Evolutionary conservation across 202 grass and related monocot species (phyloP).

Genomic region (Bolboschoenoplectus hybrid): DNA sequence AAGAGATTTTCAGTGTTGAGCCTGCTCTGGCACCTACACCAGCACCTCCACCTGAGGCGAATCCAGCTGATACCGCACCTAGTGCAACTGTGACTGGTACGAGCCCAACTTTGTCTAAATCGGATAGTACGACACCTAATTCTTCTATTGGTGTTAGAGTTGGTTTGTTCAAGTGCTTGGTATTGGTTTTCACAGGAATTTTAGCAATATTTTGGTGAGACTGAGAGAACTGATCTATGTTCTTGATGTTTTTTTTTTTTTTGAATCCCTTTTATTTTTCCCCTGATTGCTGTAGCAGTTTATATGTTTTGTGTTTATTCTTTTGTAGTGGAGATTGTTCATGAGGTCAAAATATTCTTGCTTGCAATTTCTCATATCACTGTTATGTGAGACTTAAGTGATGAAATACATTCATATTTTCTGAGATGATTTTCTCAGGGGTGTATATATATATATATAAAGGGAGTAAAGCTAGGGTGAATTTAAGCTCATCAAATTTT

Average conservation of each 20-base stretch:
- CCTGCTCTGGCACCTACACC: slow-evolving; percentile 70
- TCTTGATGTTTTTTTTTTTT: slow-evolving; percentile 9
- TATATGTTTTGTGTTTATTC: slow-evolving; percentile 36
- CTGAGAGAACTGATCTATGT: slow-evolving; percentile 17
- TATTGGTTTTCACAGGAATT: slow-evolving; percentile 39
- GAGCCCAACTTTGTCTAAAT: slow-evolving; percentile 35
- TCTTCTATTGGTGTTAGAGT: slow-evolving; percentile 19
- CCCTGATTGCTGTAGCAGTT: slow-evolving; percentile 24
- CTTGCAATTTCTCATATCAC: background rate
- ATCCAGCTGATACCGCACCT: slow-evolving; percentile 54
- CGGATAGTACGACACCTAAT: slow-evolving; percentile 43
- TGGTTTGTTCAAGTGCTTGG: slow-evolving; percentile 45
- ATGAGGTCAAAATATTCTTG: slow-evolving; percentile 25
- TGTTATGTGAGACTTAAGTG: background rate
- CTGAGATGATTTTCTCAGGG: background rate
- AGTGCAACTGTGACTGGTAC: slow-evolving; percentile 38
- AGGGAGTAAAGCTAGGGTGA: too few species aligned
- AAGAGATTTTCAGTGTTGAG: slow-evolving; percentile 82
- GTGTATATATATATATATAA: background rate
- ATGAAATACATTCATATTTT: background rate
- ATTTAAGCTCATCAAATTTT: too few species aligned
- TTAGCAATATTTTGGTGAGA: slow-evolving; percentile 63
- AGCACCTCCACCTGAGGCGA: slow-evolving; percentile 58
- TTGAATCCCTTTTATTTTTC: background rate
- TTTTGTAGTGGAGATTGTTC: slow-evolving; percentile 28